Conservation (phyloP, 257 asterid species). For the Ballota nigra region DNA sequence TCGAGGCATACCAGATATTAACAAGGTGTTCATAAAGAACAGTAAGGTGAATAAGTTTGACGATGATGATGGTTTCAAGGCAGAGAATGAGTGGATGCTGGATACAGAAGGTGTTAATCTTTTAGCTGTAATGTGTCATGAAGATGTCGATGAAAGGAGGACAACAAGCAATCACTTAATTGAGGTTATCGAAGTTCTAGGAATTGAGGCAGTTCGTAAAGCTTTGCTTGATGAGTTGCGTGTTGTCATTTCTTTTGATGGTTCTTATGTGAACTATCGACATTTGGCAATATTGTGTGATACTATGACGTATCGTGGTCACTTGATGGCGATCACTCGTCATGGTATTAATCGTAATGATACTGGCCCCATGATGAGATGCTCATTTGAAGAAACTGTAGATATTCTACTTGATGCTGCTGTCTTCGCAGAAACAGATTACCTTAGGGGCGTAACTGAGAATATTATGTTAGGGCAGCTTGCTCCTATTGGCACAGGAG, state of each 20-base stretch:
- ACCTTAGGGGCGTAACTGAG: constrained; percentile 92
- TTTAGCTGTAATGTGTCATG: constrained; percentile 89
- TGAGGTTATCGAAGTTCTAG: constrained; percentile 96
- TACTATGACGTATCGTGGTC: constrained; percentile 99
- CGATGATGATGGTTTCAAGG: constrained; percentile 75
- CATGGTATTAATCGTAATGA: constrained; percentile 96
- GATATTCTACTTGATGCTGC: constrained; percentile 99
- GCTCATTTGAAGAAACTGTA: constrained; percentile 97
- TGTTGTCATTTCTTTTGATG: constrained; percentile 95
- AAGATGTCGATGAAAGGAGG: constrained; percentile 85
- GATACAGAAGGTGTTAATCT: constrained; percentile 99
- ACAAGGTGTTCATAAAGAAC: constrained; percentile 92
- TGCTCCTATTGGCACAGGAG: constrained; percentile 98
- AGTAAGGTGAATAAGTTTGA: constrained; percentile 73
- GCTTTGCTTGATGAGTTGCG: constrained; percentile 93
- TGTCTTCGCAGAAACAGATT: constrained; percentile 84
- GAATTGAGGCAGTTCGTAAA: constrained; percentile 96
- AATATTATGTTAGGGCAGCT: constrained; percentile 98
- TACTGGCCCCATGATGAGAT: constrained; percentile 99
- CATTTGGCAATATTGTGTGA: constrained; percentile 96
- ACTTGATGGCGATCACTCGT: constrained; percentile 98
- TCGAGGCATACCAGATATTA: constrained; percentile 96
- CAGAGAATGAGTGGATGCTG: constrained; percentile 96
- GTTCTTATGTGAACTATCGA: constrained; percentile 93
- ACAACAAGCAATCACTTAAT: constrained; percentile 96